phyloP scores from a whole-genome alignment of 148 eudicot species.

The Cornus suecica region DNA sequence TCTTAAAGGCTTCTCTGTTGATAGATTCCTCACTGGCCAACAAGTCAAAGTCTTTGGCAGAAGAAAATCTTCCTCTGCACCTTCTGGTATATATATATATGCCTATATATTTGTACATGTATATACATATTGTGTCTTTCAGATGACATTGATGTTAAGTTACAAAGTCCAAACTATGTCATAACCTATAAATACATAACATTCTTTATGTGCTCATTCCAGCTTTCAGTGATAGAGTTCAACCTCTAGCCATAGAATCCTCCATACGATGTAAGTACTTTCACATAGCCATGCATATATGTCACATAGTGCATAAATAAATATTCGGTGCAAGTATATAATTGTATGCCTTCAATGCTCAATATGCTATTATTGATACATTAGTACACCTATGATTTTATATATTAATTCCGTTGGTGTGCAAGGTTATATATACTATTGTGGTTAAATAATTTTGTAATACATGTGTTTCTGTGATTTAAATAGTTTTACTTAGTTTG shows the following conservation, averaged over 20 bases:
- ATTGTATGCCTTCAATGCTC: neutral
- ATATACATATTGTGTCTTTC: neutral
- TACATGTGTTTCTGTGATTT: neutral
- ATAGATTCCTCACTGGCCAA: conserved; percentile 65
- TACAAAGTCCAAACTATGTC: neutral
- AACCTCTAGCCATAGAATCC: conserved; percentile 38
- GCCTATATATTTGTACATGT: neutral
- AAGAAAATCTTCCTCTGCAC: conserved; percentile 40
- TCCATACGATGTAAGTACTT: conserved; percentile 48
- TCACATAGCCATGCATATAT: too few relatives aligned
- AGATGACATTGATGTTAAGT: neutral
- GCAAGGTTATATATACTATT: too few relatives aligned
- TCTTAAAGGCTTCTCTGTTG: conserved; percentile 67
- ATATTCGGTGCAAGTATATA: too few relatives aligned
- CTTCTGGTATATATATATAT: conserved; percentile 10
- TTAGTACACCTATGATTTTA: neutral
- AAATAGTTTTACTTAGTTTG: neutral
- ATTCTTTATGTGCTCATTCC: neutral
- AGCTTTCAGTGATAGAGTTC: conserved; percentile 50
- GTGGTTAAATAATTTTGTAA: neutral
- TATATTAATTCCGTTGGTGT: neutral
- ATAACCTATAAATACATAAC: neutral
- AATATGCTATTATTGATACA: neutral
- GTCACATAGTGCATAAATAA: too few relatives aligned
- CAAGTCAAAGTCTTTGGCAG: conserved; percentile 84